Percentiles rank a stretch among this genome's conserved stretches.
phyloP scores from a whole-genome alignment of 1,284 basidiomycete species.

The Cutaneotrichosporon arboriforme region DNA sequence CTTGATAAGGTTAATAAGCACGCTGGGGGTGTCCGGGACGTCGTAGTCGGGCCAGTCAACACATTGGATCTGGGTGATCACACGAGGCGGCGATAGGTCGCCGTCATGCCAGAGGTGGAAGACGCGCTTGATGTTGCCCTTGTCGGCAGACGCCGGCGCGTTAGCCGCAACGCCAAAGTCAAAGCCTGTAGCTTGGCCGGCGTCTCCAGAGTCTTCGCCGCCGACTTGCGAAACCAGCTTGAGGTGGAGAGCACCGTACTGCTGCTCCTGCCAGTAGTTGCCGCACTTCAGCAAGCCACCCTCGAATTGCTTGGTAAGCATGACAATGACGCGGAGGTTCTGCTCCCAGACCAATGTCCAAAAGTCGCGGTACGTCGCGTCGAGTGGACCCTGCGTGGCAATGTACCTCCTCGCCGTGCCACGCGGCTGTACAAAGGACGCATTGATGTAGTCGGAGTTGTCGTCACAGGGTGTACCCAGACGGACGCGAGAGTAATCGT shows the following conservation, averaged over 20 bases:
- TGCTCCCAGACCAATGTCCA: slow-evolving; percentile 69
- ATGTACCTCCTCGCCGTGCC: slow-evolving; percentile 79
- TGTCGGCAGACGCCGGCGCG: background rate
- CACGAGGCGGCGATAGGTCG: slow-evolving; percentile 58
- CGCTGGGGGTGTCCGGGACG: slow-evolving; percentile 72
- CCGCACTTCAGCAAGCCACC: slow-evolving; percentile 85
- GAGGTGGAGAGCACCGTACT: slow-evolving; percentile 66
- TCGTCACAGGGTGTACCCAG: slow-evolving; percentile 54
- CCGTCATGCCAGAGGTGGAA: slow-evolving; percentile 63
- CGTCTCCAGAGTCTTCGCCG: slow-evolving; percentile 41
- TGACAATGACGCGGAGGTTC: slow-evolving; percentile 54
- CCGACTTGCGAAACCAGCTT: slow-evolving; percentile 61
- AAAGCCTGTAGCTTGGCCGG: slow-evolving; percentile 38
- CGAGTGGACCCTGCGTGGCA: slow-evolving; percentile 91
- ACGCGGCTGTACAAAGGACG: slow-evolving; percentile 79
- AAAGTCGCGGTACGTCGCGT: slow-evolving; percentile 84
- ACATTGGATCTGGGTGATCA: slow-evolving; percentile 70
- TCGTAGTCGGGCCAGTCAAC: slow-evolving; percentile 91
- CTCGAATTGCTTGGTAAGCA: slow-evolving; percentile 88
- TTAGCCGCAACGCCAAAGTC: slow-evolving; percentile 39
- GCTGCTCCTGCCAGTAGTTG: slow-evolving; percentile 73
- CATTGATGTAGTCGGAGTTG: slow-evolving; percentile 87
- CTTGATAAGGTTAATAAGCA: slow-evolving; percentile 64
- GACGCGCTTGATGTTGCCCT: slow-evolving; percentile 57
- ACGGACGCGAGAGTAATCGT: slow-evolving; percentile 69